phyloP scores from a whole-genome alignment of 2,329 filamentous ascomycete genomes.

The Fusarium chaquense region DNA sequence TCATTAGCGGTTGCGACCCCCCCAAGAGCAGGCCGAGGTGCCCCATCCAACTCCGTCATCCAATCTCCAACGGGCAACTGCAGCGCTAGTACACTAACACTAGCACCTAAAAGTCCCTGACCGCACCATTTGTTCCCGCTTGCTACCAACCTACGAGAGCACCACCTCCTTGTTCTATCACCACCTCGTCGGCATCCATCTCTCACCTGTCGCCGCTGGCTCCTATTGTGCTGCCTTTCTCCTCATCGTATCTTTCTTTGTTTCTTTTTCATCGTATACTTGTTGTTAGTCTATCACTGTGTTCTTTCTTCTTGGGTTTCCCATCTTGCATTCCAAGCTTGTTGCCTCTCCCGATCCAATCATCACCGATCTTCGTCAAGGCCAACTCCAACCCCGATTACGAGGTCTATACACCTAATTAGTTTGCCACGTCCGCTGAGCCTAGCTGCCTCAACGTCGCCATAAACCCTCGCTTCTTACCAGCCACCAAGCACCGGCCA shows the following conservation, averaged over 20 bases:
- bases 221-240: conserved; percentile 7
- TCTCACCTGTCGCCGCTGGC: conserved; percentile 16
- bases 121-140: conserved; percentile 42
- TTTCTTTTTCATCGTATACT: conserved; percentile 27
- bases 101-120: conserved; percentile 42
- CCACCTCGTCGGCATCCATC: conserved; percentile 28
- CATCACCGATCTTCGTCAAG: conserved; percentile 29
- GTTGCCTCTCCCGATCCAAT: conserved; percentile 21
- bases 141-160: conserved; percentile 27
- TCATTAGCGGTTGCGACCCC: conserved; percentile 13
- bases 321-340: conserved; percentile 36
- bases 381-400: conserved; percentile 25
- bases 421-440: conserved; percentile 12
- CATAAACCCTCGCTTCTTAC: conserved; percentile 8
- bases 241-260: conserved; percentile 12
- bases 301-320: conserved; percentile 8
- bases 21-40: conserved; percentile 14
- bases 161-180: conserved; percentile 41
- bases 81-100: conserved; percentile 10
- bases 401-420: conserved; percentile 28
- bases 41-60: conserved; percentile 38
- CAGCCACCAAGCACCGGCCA: conserved; percentile 11
- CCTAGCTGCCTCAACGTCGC: conserved; percentile 19
- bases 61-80: conserved; percentile 39
- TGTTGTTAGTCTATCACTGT: conserved; percentile 13